Conservation (phyloP, 768 basidiomycete genomes). For the Trametes maxima region DNA sequence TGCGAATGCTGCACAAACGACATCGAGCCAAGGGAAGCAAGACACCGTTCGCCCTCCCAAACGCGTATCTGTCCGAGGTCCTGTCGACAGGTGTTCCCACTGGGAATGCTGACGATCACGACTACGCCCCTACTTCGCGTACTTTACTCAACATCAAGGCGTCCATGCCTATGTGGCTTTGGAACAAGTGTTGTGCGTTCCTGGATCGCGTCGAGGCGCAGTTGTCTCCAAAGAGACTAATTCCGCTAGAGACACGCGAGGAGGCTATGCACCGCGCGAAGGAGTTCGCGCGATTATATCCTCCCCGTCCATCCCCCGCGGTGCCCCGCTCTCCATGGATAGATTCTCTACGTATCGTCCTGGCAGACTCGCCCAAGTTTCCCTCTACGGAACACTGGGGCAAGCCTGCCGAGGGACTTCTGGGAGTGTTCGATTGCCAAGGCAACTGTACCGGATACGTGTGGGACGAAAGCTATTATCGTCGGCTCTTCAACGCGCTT, state of each 20-base stretch:
- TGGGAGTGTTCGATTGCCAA: not conserved
- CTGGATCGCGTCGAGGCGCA: not conserved
- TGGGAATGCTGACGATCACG: too few relatives aligned
- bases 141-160: not conserved
- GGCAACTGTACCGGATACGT: not conserved
- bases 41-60: too few relatives aligned
- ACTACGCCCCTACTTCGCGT: too few relatives aligned
- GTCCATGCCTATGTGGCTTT: not conserved
- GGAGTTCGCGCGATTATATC: not conserved
- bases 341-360: not conserved
- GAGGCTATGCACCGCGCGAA: not conserved
- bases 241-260: not conserved
- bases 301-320: not conserved
- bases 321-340: not conserved
- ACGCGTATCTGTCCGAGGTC: too few relatives aligned
- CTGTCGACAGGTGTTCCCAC: too few relatives aligned
- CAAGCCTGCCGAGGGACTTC: too few relatives aligned
- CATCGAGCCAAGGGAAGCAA: too few relatives aligned
- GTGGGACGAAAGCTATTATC: not conserved
- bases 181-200: not conserved
- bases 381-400: too few relatives aligned
- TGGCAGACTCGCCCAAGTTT: not conserved
- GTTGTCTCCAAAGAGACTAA: not conserved
- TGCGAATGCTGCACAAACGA: too few relatives aligned
- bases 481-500: not conserved